Evolutionary conservation across 352 stramenopile species (phyloP).

Genomic region (Aphanomyces astaci): DNA sequence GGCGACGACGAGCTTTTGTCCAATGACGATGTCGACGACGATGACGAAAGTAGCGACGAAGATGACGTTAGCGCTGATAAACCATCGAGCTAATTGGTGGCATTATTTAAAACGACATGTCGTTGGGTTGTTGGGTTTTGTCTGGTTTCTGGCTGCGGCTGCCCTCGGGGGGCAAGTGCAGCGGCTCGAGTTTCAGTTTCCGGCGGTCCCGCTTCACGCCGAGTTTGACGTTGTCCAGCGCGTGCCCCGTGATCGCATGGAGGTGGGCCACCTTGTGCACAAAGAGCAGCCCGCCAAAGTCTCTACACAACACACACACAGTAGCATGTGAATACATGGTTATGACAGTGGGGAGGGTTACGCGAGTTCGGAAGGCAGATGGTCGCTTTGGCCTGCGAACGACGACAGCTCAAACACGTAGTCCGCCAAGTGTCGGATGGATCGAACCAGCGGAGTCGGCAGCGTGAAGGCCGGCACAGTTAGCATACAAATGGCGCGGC

Average conservation of each 20-base stretch:
- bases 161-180: slow-evolving; percentile 58
- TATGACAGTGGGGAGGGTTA: background rate
- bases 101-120: slow-evolving; percentile 18
- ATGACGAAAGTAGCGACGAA: background rate
- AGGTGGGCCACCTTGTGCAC: slow-evolving; percentile 51
- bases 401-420: slow-evolving; percentile 50
- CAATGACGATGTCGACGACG: background rate
- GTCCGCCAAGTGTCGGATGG: slow-evolving; percentile 26
- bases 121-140: background rate
- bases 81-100: background rate
- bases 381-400: slow-evolving; percentile 47
- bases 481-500: slow-evolving; percentile 16
- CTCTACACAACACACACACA: slow-evolving; percentile 11
- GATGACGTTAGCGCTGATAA: background rate
- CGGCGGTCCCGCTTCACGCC: slow-evolving; percentile 56
- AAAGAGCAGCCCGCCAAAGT: slow-evolving; percentile 50
- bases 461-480: slow-evolving; percentile 8
- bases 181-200: slow-evolving; percentile 73
- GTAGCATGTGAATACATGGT: background rate
- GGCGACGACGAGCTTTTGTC: background rate
- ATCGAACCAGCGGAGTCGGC: background rate
- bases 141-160: slow-evolving; percentile 31
- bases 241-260: slow-evolving; percentile 47
- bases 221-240: slow-evolving; percentile 45
- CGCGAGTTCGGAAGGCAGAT: slow-evolving; percentile 44